phyloP scores from a whole-genome alignment of 208 protist genomes.

The Trypanosoma scelopori region DNA sequence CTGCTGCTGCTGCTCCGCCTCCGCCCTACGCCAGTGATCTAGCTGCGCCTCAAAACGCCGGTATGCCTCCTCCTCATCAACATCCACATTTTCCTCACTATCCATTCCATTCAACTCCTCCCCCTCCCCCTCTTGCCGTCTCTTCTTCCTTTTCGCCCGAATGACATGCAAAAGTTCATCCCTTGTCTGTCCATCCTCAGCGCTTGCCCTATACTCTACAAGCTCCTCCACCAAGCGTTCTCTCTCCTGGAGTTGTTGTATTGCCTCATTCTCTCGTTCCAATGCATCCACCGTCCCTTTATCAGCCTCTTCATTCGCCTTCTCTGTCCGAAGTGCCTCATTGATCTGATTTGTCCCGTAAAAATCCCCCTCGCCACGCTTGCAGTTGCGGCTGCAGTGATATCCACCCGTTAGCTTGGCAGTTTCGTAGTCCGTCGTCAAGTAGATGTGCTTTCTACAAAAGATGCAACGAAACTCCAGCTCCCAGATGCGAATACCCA shows the following conservation, averaged over 20 bases:
- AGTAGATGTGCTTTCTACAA: conserved; percentile 64
- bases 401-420: conserved; percentile 83
- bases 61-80: conserved; percentile 26
- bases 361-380: conserved; percentile 68
- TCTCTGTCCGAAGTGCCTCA: conserved; percentile 41
- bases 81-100: neutral
- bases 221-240: conserved; percentile 67
- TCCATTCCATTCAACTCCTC: neutral
- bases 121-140: neutral
- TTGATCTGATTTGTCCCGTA: conserved; percentile 71
- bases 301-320: conserved; percentile 55
- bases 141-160: conserved; percentile 8
- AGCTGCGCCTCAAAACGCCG: conserved; percentile 36
- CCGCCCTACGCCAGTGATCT: conserved; percentile 19
- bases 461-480: conserved; percentile 78
- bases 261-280: conserved; percentile 73
- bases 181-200: conserved; percentile 37
- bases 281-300: conserved; percentile 66
- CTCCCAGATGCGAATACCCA: conserved; percentile 78
- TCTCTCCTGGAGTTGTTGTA: conserved; percentile 59
- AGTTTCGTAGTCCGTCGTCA: conserved; percentile 75
- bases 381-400: conserved; percentile 63
- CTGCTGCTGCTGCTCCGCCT: neutral
- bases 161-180: conserved; percentile 37
- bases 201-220: conserved; percentile 44